A percentile compares a stretch with the other conserved stretches of the same genome.
phyloP scores from a whole-genome alignment of 345 rosid species.

The Brassica nigra region DNA sequence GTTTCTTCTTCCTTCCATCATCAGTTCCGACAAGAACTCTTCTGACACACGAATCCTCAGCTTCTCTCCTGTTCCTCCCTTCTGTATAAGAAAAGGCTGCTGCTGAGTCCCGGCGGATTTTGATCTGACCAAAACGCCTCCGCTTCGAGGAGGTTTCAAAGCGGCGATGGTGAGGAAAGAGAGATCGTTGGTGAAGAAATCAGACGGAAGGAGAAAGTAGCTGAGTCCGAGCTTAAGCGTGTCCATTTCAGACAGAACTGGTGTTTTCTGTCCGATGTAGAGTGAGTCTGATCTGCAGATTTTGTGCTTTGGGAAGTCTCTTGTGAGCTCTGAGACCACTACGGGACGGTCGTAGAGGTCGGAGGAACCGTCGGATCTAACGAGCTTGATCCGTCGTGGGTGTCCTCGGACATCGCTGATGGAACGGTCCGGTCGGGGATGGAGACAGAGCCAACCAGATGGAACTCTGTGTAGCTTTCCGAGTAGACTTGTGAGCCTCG shows the following conservation, averaged over 20 bases:
- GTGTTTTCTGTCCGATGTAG: conserved; percentile 87
- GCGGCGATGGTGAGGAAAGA: conserved; percentile 73
- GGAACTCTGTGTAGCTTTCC: conserved; percentile 37
- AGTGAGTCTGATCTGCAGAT: conserved; percentile 74
- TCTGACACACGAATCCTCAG: conserved; percentile 70
- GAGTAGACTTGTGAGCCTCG: conserved; percentile 33
- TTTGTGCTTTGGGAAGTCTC: conserved; percentile 71
- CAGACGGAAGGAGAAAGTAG: conserved; percentile 78
- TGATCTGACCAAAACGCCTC: conserved; percentile 23
- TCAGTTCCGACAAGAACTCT: conserved; percentile 66
- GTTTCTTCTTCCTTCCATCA: conserved; percentile 46
- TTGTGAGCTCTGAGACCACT: conserved; percentile 57
- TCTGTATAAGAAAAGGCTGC: conserved; percentile 68
- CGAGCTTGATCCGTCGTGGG: conserved; percentile 51
- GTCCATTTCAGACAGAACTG: conserved; percentile 62
- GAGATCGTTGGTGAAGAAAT: conserved; percentile 64
- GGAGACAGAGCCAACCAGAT: conserved; percentile 37
- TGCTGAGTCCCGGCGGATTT: conserved; percentile 17
- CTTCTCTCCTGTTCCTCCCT: conserved; percentile 59
- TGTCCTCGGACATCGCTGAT: background rate
- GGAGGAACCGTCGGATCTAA: conserved; percentile 66
- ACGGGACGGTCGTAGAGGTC: conserved; percentile 61
- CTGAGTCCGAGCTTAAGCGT: conserved; percentile 69
- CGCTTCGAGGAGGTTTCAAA: conserved; percentile 36
- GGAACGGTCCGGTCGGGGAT: conserved; percentile 27